Conservation (phyloP, 2,329 filamentous ascomycete species). For the Colletotrichum limetticola region DNA sequence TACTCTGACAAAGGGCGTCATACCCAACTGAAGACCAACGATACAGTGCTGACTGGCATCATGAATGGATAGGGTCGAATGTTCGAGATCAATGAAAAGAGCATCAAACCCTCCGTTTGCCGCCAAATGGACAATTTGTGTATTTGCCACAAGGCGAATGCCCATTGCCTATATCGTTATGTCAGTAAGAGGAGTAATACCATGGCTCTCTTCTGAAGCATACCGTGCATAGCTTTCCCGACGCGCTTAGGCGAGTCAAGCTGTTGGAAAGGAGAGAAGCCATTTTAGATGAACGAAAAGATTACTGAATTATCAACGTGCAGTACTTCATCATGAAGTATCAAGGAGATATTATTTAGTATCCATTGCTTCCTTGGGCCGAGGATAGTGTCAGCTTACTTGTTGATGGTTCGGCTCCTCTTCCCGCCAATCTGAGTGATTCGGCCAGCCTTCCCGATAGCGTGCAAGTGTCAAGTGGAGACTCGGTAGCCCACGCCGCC, state of each 20-base stretch:
- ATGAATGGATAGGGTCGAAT: slow-evolving; percentile 44
- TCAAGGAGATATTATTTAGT: not conserved
- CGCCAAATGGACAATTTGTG: slow-evolving; percentile 45
- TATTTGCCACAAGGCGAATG: slow-evolving; percentile 43
- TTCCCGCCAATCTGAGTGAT: not conserved
- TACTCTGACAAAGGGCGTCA: slow-evolving; percentile 39
- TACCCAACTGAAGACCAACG: slow-evolving; percentile 35
- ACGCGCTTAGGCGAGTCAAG: slow-evolving; percentile 2
- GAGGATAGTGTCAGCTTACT: not conserved
- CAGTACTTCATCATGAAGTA: not conserved
- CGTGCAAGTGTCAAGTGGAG: slow-evolving; percentile 4
- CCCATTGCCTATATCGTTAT: slow-evolving; percentile 37
- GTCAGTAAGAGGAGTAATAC: not conserved
- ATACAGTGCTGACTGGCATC: slow-evolving; percentile 44
- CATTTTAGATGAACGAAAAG: not conserved
- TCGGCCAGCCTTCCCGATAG: slow-evolving; percentile 7
- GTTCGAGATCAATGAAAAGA: slow-evolving; percentile 53
- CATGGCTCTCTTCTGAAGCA: not conserved
- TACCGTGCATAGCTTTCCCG: slow-evolving; percentile 21
- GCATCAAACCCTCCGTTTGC: slow-evolving; percentile 47
- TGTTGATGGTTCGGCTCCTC: not conserved
- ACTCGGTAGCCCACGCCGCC: not conserved
- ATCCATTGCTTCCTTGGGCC: too few relatives aligned
- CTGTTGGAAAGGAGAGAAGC: slow-evolving; percentile 15
- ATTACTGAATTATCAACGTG: not conserved